Evolutionary conservation across 2,329 filamentous ascomycete genomes (phyloP).

Genomic region (Raffaelea ambrosiae): DNA sequence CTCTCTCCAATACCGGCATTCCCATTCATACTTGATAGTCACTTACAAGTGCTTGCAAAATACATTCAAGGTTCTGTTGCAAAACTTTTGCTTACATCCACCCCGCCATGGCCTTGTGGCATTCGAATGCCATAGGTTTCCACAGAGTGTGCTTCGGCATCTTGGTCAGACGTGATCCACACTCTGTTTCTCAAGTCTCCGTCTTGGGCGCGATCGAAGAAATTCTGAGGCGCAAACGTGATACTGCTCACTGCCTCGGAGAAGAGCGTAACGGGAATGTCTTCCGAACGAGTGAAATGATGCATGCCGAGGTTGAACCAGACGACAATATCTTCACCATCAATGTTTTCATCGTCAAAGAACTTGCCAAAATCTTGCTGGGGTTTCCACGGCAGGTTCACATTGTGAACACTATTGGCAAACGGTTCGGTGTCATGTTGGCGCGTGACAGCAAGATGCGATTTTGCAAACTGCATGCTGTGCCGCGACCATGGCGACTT

Average conservation of each 20-base stretch:
- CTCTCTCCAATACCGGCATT: too few relatives aligned
- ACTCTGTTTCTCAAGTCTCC: constrained; percentile 25
- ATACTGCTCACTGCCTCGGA: constrained; percentile 23
- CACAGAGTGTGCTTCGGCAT: too few relatives aligned
- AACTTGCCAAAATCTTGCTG: constrained; percentile 33
- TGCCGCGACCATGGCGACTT: constrained; percentile 22
- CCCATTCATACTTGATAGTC: too few relatives aligned
- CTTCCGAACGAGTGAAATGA: constrained; percentile 34
- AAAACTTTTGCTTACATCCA: too few relatives aligned
- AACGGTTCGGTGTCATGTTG: constrained; percentile 38
- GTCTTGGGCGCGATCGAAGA: constrained; percentile 24
- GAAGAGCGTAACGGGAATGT: constrained; percentile 25
- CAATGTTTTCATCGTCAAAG: constrained; percentile 33
- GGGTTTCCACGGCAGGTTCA: constrained; percentile 23
- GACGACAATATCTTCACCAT: constrained; percentile 31
- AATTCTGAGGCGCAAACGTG: constrained; percentile 24
- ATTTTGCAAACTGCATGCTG: constrained; percentile 14
- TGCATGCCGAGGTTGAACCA: constrained; percentile 46
- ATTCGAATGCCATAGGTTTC: too few relatives aligned
- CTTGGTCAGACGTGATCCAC: constrained; percentile 16
- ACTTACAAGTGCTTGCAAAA: too few relatives aligned
- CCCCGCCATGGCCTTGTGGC: too few relatives aligned
- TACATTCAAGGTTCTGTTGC: too few relatives aligned
- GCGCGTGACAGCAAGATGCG: constrained; percentile 28
- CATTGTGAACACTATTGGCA: constrained; percentile 23